Evolutionary conservation across 129 eudicot genomes (phyloP).

Genomic region (Pseudognaphalium luteoalbum): DNA sequence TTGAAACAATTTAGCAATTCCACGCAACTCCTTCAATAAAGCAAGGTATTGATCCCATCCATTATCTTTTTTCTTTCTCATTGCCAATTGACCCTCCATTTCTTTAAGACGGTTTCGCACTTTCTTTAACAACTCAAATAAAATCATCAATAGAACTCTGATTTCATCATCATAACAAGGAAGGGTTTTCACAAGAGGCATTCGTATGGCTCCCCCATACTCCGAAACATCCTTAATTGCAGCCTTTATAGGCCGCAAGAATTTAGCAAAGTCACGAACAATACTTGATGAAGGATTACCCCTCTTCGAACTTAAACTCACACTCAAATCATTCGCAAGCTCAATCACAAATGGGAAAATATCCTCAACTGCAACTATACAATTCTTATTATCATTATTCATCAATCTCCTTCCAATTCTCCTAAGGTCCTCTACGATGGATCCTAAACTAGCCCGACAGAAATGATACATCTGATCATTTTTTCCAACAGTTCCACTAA

Average conservation of each 20-base stretch:
- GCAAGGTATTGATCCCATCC: constrained; percentile 64
- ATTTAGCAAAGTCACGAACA: constrained; percentile 56
- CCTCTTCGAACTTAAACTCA: constrained; percentile 32
- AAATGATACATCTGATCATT: constrained; percentile 52
- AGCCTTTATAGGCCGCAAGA: constrained; percentile 51
- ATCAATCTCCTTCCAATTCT: constrained; percentile 18
- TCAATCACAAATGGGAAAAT: constrained; percentile 59
- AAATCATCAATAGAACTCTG: constrained; percentile 36
- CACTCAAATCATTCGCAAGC: constrained; percentile 45
- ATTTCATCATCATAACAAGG: constrained; percentile 41
- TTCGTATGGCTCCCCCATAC: not conserved
- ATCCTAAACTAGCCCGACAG: constrained; percentile 61
- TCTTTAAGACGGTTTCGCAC: constrained; percentile 54
- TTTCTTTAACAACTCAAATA: constrained; percentile 39
- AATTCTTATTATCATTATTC: constrained; percentile 21
- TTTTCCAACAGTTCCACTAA: constrained; percentile 32
- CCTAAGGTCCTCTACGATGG: constrained; percentile 46
- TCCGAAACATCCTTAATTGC: constrained; percentile 24
- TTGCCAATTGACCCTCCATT: constrained; percentile 41
- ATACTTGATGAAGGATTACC: constrained; percentile 36
- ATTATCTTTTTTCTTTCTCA: constrained; percentile 30
- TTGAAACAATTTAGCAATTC: constrained; percentile 45
- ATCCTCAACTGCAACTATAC: constrained; percentile 44
- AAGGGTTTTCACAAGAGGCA: constrained; percentile 18
- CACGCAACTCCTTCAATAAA: constrained; percentile 54